Conservation (phyloP, 148 eudicot species). For the Vaccinium corymbosum region DNA sequence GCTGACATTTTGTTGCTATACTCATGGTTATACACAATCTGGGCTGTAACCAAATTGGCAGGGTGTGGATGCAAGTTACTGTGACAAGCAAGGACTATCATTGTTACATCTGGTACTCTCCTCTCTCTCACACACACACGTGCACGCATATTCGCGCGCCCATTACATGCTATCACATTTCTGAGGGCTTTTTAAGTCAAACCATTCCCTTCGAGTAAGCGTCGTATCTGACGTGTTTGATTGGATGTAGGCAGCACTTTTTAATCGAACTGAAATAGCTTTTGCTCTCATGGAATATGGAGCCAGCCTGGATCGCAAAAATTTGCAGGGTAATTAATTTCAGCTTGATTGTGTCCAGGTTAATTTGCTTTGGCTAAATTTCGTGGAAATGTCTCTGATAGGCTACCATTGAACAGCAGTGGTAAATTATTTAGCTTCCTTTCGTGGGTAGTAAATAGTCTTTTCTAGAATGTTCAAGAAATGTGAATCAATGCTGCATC, state of each 20-base stretch:
- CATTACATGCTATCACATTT: neutral
- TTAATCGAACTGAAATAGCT: constrained; percentile 60
- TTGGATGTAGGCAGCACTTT: constrained; percentile 55
- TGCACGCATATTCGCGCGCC: neutral
- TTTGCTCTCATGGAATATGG: constrained; percentile 67
- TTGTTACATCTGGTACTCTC: constrained; percentile 58
- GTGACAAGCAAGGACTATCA: constrained; percentile 69
- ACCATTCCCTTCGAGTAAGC: neutral
- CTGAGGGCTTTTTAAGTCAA: neutral
- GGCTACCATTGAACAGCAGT: neutral
- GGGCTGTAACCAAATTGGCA: constrained; percentile 25
- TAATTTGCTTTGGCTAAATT: neutral
- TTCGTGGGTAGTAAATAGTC: neutral
- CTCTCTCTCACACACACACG: constrained; percentile 12
- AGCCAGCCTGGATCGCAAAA: constrained; percentile 58
- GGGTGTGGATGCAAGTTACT: constrained; percentile 71
- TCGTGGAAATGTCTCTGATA: neutral
- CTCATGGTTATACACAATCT: constrained; percentile 12
- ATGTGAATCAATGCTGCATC: neutral
- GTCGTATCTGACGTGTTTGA: neutral
- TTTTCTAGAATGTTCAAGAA: neutral
- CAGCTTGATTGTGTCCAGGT: neutral
- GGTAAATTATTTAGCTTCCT: neutral
- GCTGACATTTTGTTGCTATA: neutral
- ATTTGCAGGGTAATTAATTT: constrained; percentile 44